Conservation (phyloP, 2,329 filamentous ascomycete genomes). For the Pyrenophora graminea region DNA sequence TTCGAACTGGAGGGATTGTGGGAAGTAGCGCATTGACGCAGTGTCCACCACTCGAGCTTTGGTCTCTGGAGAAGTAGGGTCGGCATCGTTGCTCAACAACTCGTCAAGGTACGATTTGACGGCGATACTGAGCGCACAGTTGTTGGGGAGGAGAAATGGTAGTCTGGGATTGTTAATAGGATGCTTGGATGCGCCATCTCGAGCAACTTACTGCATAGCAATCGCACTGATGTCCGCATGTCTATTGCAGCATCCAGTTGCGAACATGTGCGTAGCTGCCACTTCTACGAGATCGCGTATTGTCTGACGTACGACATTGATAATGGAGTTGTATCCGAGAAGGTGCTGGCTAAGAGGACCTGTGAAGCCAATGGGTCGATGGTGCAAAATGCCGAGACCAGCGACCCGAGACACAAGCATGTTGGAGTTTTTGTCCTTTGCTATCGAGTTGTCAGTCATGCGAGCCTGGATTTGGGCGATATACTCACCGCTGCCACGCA, state of each 20-base stretch:
- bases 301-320: slow-evolving; percentile 75
- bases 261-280: slow-evolving; percentile 76
- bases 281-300: slow-evolving; percentile 85
- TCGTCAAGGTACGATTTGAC: slow-evolving; percentile 81
- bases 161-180: slow-evolving; percentile 46
- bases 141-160: slow-evolving; percentile 70
- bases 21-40: slow-evolving; percentile 63
- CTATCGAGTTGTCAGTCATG: slow-evolving; percentile 44
- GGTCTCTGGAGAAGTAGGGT: slow-evolving; percentile 57
- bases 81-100: slow-evolving; percentile 59
- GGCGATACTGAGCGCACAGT: slow-evolving; percentile 77
- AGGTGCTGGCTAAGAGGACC: slow-evolving; percentile 90
- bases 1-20: slow-evolving; percentile 61
- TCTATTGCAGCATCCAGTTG: slow-evolving; percentile 77
- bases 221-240: slow-evolving; percentile 64
- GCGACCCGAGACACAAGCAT: slow-evolving; percentile 86
- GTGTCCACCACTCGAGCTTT: slow-evolving; percentile 57
- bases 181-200: slow-evolving; percentile 25
- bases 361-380: slow-evolving; percentile 87
- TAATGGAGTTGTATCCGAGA: slow-evolving; percentile 82
- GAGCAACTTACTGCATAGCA: slow-evolving; percentile 66
- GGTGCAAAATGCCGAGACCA: slow-evolving; percentile 78
- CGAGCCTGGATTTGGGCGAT: background rate
- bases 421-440: slow-evolving; percentile 76
- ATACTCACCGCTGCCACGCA: slow-evolving; percentile 55